Conservation (phyloP, 2,329 filamentous ascomycete genomes). For the Diplodia corticola region DNA sequence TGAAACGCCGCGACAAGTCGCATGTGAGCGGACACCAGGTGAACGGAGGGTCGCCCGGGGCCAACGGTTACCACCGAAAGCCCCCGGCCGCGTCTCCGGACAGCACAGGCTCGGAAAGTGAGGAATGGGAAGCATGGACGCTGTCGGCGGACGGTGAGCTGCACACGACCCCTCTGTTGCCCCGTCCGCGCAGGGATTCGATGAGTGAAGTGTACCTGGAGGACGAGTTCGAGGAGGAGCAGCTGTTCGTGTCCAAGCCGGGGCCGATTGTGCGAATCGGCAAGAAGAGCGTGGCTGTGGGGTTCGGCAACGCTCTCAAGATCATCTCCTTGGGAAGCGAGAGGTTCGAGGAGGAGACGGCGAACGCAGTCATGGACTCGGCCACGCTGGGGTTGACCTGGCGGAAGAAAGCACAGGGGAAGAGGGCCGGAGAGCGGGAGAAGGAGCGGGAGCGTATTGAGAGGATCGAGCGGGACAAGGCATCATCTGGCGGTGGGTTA, state of each 20-base stretch:
- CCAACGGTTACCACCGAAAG: background rate
- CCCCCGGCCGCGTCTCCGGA: background rate
- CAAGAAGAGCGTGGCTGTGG: conserved; percentile 65
- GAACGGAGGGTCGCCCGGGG: background rate
- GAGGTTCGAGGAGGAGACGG: conserved; percentile 53
- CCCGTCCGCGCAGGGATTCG: conserved; percentile 14
- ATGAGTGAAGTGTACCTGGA: conserved; percentile 35
- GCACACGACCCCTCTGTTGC: conserved; percentile 40
- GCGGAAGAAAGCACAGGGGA: conserved; percentile 18
- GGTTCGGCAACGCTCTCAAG: conserved; percentile 72
- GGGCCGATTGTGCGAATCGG: conserved; percentile 67
- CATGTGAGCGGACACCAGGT: background rate
- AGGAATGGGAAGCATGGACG: conserved; percentile 57
- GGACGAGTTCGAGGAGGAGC: conserved; percentile 49
- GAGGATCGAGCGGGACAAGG: conserved; percentile 1
- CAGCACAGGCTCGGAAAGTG: conserved; percentile 28
- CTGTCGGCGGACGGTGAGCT: conserved; percentile 51
- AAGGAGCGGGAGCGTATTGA: conserved; percentile 3
- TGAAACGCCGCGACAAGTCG: conserved; percentile 19
- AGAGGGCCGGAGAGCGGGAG: conserved; percentile 13
- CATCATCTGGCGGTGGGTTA: conserved; percentile 16
- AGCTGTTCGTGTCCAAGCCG: conserved; percentile 64
- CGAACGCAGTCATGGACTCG: conserved; percentile 5
- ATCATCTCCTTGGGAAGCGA: conserved; percentile 67
- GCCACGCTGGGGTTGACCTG: conserved; percentile 15